Percentiles rank a stretch among this genome's conserved stretches.
Conservation (phyloP, 139 green algal species). For the Mesotaenium endlicherianum region DNA sequence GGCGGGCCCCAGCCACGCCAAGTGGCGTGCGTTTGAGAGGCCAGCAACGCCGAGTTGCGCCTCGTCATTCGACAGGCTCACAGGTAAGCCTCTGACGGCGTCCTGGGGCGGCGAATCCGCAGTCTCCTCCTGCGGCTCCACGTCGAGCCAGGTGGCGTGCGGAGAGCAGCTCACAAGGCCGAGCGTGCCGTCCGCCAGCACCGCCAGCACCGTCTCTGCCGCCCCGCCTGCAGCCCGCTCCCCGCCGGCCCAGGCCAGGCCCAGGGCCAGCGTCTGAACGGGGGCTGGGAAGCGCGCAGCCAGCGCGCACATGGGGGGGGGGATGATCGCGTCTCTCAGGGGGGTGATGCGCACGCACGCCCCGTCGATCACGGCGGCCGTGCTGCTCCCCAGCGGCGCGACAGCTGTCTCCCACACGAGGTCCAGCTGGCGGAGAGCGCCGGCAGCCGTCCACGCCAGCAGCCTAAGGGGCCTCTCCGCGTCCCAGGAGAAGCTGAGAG, state of each 20-base stretch:
- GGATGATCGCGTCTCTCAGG: constrained; percentile 64
- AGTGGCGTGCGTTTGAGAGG: too few relatives aligned
- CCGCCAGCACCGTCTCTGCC: constrained; percentile 11
- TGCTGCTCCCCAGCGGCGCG: constrained; percentile 61
- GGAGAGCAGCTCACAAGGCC: constrained; percentile 44
- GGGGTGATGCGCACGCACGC: constrained; percentile 73
- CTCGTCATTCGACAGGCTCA: too few relatives aligned
- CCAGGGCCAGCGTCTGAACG: constrained; percentile 52
- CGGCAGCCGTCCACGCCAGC: constrained; percentile 47
- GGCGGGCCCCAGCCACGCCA: too few relatives aligned
- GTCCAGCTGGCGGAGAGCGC: background rate
- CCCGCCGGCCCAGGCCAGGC: background rate
- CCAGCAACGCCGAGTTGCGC: too few relatives aligned
- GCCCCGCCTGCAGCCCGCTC: background rate
- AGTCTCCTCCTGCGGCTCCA: too few relatives aligned
- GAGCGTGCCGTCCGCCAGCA: constrained; percentile 65
- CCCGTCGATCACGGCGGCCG: constrained; percentile 84
- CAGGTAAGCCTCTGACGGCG: too few relatives aligned
- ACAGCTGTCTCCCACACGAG: constrained; percentile 43
- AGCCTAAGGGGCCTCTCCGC: constrained; percentile 54
- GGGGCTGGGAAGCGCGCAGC: constrained; percentile 51
- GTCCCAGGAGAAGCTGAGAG: constrained; percentile 61
- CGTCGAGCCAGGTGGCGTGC: too few relatives aligned
- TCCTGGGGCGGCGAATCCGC: too few relatives aligned
- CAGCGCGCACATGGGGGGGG: constrained; percentile 78